These are phyloP conservation scores for Pelargonium citronellum DNA, from an alignment of 441 rosid species.

Conservation along the genomic window DNA sequence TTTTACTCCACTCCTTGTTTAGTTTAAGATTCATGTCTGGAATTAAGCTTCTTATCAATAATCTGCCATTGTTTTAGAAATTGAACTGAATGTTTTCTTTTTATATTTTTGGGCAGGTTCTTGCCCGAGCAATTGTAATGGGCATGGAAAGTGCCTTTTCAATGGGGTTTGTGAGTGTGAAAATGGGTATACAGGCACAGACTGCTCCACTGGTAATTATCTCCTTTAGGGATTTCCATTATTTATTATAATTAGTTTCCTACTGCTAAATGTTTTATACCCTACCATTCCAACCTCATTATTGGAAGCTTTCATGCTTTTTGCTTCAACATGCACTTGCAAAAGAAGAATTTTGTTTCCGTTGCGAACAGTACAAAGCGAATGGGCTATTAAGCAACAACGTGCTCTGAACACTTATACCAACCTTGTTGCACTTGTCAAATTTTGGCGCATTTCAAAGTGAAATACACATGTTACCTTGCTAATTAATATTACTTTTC, in stretches of 20 bases:
- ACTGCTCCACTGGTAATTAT: constrained; percentile 4
- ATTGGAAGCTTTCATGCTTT: neutral
- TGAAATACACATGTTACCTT: no score
- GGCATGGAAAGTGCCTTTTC: constrained; percentile 67
- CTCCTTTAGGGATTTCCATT: neutral
- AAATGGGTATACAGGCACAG: constrained; percentile 24
- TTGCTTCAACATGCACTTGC: neutral
- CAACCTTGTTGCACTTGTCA: no score
- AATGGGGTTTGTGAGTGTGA: constrained; percentile 70
- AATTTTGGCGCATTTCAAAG: no score
- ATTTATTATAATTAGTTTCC: neutral
- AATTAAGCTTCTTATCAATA: neutral
- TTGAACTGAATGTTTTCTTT: constrained; percentile 4
- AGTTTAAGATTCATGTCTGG: neutral
- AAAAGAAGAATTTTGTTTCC: no score
- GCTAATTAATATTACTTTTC: no score
- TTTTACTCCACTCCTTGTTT: neutral
- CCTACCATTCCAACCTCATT: neutral
- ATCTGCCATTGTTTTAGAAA: neutral
- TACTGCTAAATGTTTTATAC: neutral
- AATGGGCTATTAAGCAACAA: no score
- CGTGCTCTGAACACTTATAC: no score
- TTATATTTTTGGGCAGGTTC: constrained; percentile 38
- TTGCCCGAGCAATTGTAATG: constrained; percentile 77
- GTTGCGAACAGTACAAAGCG: no score